Percentiles rank a stretch among this genome's conserved stretches.
phyloP scores from a whole-genome alignment of 2,329 filamentous ascomycete genomes.

The Sporothrix pseudoabietina region DNA sequence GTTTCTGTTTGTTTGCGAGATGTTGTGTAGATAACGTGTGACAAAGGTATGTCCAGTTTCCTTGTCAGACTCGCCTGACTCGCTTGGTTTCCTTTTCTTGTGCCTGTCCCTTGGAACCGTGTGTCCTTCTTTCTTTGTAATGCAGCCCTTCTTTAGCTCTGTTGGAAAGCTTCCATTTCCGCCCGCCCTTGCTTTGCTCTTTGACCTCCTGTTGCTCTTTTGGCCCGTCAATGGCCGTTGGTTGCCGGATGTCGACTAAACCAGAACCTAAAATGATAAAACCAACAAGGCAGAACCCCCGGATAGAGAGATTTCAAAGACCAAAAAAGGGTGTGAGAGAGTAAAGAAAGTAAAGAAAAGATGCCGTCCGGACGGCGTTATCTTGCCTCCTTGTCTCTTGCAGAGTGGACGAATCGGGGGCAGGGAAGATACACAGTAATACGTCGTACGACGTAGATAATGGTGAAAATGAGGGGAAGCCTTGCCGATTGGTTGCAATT shows the following conservation, averaged over 20 bases:
- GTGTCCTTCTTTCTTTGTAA: not conserved
- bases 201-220: not conserved
- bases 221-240: conserved; percentile 18
- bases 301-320: not conserved
- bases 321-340: not conserved
- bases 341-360: not conserved
- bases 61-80: not conserved
- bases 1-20: too few species aligned
- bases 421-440: too few species aligned
- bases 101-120: not conserved
- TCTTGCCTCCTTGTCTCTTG: not conserved
- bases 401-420: not conserved
- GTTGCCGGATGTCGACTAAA: conserved; percentile 13
- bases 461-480: conserved; percentile 17
- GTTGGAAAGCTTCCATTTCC: not conserved
- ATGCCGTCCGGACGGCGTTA: not conserved
- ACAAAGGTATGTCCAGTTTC: not conserved
- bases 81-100: not conserved
- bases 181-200: conserved; percentile 2
- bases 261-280: not conserved
- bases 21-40: not conserved
- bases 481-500: not conserved
- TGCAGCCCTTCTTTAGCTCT: not conserved
- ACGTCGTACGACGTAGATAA: not conserved
- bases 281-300: conserved; percentile 8